phyloP scores from a whole-genome alignment of 495 filamentous ascomycete species.

The Aspergillus diversus region DNA sequence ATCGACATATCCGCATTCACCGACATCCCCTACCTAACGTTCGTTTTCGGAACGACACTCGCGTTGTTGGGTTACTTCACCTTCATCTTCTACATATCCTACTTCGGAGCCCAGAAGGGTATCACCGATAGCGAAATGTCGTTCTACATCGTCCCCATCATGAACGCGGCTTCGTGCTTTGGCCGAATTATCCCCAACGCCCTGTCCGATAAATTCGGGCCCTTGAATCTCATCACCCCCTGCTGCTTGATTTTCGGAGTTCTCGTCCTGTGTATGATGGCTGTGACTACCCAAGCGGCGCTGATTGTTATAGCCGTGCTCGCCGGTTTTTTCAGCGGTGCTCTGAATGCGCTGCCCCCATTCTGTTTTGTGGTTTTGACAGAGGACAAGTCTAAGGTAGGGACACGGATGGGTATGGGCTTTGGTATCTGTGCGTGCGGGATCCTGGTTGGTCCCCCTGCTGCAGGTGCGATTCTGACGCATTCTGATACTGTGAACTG shows the following conservation, averaged over 20 bases:
- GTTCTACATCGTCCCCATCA: conserved; percentile 38
- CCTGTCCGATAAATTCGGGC: conserved; percentile 70
- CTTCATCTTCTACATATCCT: conserved; percentile 20
- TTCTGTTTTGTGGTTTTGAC: conserved; percentile 34
- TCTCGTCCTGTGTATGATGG: conserved; percentile 67
- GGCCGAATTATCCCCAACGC: conserved; percentile 74
- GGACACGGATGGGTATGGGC: conserved; percentile 16
- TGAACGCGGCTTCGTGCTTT: conserved; percentile 48
- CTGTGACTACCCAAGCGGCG: conserved; percentile 47
- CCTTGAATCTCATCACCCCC: conserved; percentile 73
- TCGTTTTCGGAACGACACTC: conserved; percentile 27
- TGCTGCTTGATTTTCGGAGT: conserved; percentile 62
- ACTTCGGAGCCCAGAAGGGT: neutral
- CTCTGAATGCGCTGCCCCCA: conserved; percentile 37
- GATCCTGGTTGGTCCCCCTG: conserved; percentile 6
- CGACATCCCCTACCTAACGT: conserved; percentile 36
- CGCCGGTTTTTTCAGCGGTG: conserved; percentile 44
- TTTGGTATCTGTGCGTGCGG: conserved; percentile 15
- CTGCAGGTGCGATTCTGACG: conserved; percentile 8
- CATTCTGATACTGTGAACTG: neutral
- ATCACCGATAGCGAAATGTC: conserved; percentile 24
- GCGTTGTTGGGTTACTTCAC: conserved; percentile 14
- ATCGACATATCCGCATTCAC: conserved; percentile 36
- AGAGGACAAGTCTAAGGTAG: conserved; percentile 16
- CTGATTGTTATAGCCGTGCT: conserved; percentile 36